Evolutionary conservation across 1,139 yeast genomes (phyloP), one percentile per base, ranked within the genome.

Genomic region (Suhomyces coccinellae): DNA sequence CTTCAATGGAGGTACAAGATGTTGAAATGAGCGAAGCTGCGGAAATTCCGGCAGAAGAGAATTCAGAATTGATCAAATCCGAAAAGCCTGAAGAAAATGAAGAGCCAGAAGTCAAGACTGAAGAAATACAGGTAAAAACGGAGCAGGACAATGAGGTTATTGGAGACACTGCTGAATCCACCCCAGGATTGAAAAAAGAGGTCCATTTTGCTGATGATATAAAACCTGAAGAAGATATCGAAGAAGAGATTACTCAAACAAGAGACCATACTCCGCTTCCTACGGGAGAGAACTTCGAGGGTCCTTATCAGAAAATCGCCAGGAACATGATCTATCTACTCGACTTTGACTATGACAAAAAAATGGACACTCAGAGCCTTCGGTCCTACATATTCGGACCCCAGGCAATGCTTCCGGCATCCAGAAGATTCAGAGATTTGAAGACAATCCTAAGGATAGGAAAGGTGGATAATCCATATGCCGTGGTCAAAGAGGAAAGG

Each of bases 301-400:
- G 93, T 0, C 95, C 95, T 1, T 59, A 69, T 2, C 88, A 83
- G 53, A 70, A 74, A 45, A 79, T 83, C 1, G 71, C 80, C 1
- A 70, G 78, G 33, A 80, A 81, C 53, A 66, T 66, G 38, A 57
- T 85, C 0, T 67, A 73, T 10, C 63, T 83, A 38, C 65, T 78
- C 45, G 77, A 79, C 44, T 80, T 81, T 51, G 69, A 70, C 10
- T 66, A 67, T 31, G 58, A 60, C 27, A 56, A 58, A 15, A 39
- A 45, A 20, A 20, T 41, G 33, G 52, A 47, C 13, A 55, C 53
- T 11, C 35, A 53, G 16, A 59, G 58, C 24, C 60, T 82, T 13
- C 79, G 79, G 44, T 52, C 69, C 4, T 62, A 74, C 7, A 58
- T 87, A 8, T 74, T 88, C 52, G 96, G 96, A 0, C 65, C 70